Conservation (phyloP, 2,329 filamentous ascomycete genomes). For the Colletotrichum australisinense region DNA sequence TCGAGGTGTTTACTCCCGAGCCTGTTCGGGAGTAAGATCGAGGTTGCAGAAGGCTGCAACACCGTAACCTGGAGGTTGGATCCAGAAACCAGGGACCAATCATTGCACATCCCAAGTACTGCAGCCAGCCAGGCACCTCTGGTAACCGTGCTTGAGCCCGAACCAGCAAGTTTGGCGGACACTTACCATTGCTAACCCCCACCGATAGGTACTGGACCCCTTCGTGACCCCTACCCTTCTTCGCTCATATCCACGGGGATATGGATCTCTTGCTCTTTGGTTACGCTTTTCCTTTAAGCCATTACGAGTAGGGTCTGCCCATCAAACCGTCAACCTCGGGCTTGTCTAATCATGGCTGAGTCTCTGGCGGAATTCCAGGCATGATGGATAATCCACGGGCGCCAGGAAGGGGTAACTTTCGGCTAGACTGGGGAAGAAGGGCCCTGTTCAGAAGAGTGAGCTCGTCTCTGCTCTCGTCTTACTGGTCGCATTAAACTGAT, state of each 20-base stretch:
- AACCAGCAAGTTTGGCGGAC: not conserved
- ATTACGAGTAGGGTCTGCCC: not conserved
- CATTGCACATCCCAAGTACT: not conserved
- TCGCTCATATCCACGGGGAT: not conserved
- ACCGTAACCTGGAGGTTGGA: not conserved
- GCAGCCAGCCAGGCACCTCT: not conserved
- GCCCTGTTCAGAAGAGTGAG: not conserved
- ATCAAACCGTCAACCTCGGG: not conserved
- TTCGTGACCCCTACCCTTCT: not conserved
- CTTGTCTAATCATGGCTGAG: not conserved
- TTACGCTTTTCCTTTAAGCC: not conserved
- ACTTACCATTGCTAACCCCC: not conserved
- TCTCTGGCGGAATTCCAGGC: not conserved
- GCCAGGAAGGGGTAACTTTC: not conserved
- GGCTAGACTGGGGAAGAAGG: not conserved
- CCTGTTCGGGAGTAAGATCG: not conserved
- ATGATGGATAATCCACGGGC: constrained; percentile 1
- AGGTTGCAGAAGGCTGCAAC: not conserved
- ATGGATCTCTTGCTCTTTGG: not conserved
- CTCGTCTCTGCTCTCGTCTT: not conserved
- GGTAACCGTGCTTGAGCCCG: not conserved
- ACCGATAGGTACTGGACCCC: not conserved
- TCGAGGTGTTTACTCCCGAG: not conserved
- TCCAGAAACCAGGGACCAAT: not conserved
- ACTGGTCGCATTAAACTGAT: not conserved